phyloP scores from a whole-genome alignment of 177 flowering plant species.

The Vitis hybrid region DNA sequence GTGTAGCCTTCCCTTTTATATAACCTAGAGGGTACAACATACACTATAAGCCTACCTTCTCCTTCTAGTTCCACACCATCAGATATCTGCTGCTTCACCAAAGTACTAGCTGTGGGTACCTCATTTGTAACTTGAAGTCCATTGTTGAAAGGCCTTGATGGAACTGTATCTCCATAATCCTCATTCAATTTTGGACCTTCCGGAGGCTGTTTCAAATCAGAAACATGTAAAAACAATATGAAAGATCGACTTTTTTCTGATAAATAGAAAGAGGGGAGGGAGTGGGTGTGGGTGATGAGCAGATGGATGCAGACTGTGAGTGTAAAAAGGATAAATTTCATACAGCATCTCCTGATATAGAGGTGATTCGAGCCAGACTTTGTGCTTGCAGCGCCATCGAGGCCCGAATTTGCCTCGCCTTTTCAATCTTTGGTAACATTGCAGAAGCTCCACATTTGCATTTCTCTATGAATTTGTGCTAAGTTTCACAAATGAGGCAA shows the following conservation, averaged over 20 bases:
- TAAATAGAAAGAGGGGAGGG: background rate
- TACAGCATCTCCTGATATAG: slow-evolving; percentile 44
- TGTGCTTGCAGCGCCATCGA: slow-evolving; percentile 61
- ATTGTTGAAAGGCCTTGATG: slow-evolving; percentile 53
- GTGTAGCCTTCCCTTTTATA: no score
- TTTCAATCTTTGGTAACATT: slow-evolving; percentile 83
- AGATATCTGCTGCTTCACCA: slow-evolving; percentile 20
- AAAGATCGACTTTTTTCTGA: background rate
- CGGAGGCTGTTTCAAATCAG: slow-evolving; percentile 29
- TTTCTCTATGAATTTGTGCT: slow-evolving; percentile 97
- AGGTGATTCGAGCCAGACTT: slow-evolving; percentile 33
- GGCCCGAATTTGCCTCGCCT: slow-evolving; percentile 71
- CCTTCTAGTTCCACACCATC: slow-evolving; percentile 26
- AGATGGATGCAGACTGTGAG: background rate
- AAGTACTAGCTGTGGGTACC: slow-evolving; percentile 15
- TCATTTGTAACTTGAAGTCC: slow-evolving; percentile 27
- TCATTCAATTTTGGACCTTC: slow-evolving; percentile 54
- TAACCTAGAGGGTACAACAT: background rate
- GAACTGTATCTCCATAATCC: slow-evolving; percentile 84
- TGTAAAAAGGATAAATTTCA: slow-evolving; percentile 10
- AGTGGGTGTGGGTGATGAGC: background rate
- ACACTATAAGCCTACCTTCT: slow-evolving; percentile 37
- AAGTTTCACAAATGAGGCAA: slow-evolving; percentile 4
- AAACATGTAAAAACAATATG: background rate
- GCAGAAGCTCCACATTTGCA: slow-evolving; percentile 81